Base-by-base conservation (phyloP, 2,329 filamentous ascomycete species). In the Diaporthe sp. region DNA sequence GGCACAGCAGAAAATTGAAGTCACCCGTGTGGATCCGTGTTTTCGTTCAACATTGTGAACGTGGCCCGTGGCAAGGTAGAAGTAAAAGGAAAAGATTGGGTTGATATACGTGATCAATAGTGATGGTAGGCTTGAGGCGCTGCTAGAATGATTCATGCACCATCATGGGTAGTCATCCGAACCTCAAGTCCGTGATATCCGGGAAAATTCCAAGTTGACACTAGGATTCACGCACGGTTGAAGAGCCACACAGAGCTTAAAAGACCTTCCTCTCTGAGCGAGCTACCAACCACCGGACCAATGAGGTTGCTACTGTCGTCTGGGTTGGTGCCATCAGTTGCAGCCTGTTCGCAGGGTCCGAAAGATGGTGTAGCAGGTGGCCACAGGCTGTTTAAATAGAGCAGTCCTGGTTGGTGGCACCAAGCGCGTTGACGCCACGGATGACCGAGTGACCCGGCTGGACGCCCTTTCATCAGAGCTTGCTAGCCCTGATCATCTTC, bases 231-330 rank as follows among this genome's bases (percentile, higher is more conserved):
- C 65, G 25, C 39, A 39, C n/a, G 17, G 15, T 28, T 22, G 34
- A 37, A 68, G 46, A 53, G 46, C 65, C 31, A 22, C 65, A 68
- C 4, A 53, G 15, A 68, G 46, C 65, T 53, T 53, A 53, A 53
- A 39, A 28, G 22, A 19, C 22, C 39, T 13, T 68, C 34, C 5
- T 39, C 62, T 17, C 31, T 22, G 46, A 37, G 13, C 22, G 31
- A 19, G 4, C 12, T 8, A 13, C 13, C 28, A 25, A 31, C 8
- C 22, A 17, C 13, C 13, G 62, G 28, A 19, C 62, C 28, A 68
- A 49, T 39, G 8, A 68, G 15, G 9, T 34, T 53, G 46, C 46
- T 5, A n/a, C 46, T 25, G 62, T 28, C 31, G 31, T 17, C 31
- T 55, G 15, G 34, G 22, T 39, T 31, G 13, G 34, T 28, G 46